Evolutionary conservation across 495 filamentous ascomycete species (phyloP).

Genomic region (Aspergillus mulundensis): DNA sequence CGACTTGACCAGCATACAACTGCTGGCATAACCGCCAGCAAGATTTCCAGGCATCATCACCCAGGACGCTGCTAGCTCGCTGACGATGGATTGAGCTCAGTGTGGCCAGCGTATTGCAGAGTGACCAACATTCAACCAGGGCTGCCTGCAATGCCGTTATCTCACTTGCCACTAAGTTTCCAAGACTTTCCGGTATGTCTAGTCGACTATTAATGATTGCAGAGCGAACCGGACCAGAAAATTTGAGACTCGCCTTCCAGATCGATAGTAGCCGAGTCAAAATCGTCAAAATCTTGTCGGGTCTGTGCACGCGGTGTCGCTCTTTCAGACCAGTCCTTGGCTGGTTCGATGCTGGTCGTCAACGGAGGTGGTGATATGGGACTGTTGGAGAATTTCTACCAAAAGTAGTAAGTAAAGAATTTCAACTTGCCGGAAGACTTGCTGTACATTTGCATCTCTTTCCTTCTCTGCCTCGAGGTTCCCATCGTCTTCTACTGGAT

Average conservation of each 20-base stretch:
- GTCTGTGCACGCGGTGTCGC: conserved; percentile 82
- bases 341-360: conserved; percentile 63
- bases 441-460: no score
- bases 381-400: no score
- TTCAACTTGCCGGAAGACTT: no score
- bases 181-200: conserved; percentile 45
- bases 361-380: conserved; percentile 62
- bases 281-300: conserved; percentile 62
- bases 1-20: conserved; percentile 74
- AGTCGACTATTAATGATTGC: conserved; percentile 15
- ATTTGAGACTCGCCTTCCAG: conserved; percentile 58
- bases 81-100: conserved; percentile 82
- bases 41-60: conserved; percentile 84
- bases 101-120: conserved; percentile 85
- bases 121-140: conserved; percentile 85
- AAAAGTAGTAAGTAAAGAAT: conserved; percentile 17
- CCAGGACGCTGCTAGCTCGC: conserved; percentile 60
- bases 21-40: conserved; percentile 90
- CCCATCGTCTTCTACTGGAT: conserved; percentile 19
- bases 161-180: conserved; percentile 49
- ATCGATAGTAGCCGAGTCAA: conserved; percentile 54
- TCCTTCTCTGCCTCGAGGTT: no score
- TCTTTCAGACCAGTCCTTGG: conserved; percentile 60
- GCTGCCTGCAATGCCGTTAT: conserved; percentile 69
- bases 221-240: background rate